phyloP scores from a whole-genome alignment of 1,284 basidiomycete species.

The Dichomitus squalens region DNA sequence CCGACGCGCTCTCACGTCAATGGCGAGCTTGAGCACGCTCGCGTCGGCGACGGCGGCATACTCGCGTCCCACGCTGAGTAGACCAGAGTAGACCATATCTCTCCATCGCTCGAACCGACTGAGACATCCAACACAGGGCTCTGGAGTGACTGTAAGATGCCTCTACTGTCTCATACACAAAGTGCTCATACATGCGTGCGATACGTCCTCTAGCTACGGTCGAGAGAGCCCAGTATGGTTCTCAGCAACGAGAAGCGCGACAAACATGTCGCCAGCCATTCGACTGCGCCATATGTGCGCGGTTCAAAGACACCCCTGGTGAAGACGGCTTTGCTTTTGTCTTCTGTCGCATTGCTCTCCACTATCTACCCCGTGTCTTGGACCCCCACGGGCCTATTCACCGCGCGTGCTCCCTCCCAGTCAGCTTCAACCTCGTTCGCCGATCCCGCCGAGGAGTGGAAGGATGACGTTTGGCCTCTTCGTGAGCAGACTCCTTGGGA shows the following conservation, averaged over 20 bases:
- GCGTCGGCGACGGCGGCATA: too few species aligned
- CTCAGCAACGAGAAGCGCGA: neutral
- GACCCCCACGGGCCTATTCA: constrained; percentile 8
- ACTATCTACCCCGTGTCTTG: constrained; percentile 19
- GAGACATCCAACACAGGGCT: too few species aligned
- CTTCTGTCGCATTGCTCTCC: constrained; percentile 21
- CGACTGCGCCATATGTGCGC: neutral
- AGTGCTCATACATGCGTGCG: neutral
- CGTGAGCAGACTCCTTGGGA: constrained; percentile 70
- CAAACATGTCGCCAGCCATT: neutral
- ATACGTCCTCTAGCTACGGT: neutral
- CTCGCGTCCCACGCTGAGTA: too few species aligned
- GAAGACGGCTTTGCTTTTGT: constrained; percentile 17
- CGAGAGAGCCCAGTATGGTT: neutral
- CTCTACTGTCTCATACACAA: neutral
- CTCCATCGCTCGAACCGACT: too few species aligned
- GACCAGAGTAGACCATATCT: too few species aligned
- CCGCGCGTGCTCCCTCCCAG: neutral
- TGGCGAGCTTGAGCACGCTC: too few species aligned
- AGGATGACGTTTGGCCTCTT: constrained; percentile 66
- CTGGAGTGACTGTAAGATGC: too few species aligned
- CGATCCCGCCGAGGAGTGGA: constrained; percentile 44
- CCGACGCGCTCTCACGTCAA: too few species aligned
- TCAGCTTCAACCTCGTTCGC: neutral
- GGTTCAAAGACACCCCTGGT: constrained; percentile 12